Conservation (phyloP, 1,284 basidiomycete species). For the Cryptococcus sp. region DNA sequence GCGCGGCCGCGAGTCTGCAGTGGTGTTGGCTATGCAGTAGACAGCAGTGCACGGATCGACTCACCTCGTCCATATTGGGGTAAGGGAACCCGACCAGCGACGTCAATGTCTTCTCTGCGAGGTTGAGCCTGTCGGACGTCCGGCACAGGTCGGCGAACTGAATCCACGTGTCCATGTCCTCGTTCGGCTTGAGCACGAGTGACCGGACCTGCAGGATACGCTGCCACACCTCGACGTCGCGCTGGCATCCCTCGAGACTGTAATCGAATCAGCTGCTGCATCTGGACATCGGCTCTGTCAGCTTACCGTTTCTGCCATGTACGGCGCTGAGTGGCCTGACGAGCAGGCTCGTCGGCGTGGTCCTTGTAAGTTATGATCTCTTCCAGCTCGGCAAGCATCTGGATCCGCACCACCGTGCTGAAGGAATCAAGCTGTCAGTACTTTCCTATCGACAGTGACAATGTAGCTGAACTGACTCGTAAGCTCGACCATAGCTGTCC, state of each 20-base stretch:
- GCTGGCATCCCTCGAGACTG: conserved; percentile 91
- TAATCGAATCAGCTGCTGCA: conserved; percentile 14
- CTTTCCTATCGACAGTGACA: conserved; percentile 1
- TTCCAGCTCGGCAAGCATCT: conserved; percentile 97
- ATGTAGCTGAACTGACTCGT: conserved; percentile 64
- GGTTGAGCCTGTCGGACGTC: conserved; percentile 75
- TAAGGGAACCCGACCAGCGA: conserved; percentile 69
- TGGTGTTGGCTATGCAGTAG: conserved; percentile 1
- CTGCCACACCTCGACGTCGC: conserved; percentile 99
- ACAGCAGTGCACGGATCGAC: neutral
- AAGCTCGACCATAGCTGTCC: conserved; percentile 93
- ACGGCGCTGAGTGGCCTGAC: conserved; percentile 77
- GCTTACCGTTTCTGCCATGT: conserved; percentile 90
- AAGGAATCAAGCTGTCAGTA: too few species aligned
- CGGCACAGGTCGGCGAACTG: conserved; percentile 85
- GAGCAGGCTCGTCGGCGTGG: conserved; percentile 86
- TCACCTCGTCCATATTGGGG: conserved; percentile 39
- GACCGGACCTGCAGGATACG: conserved; percentile 94
- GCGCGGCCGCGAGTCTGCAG: conserved; percentile 63
- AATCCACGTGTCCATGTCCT: conserved; percentile 97
- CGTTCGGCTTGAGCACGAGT: conserved; percentile 86
- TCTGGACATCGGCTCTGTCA: neutral
- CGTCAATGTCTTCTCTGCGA: conserved; percentile 97
- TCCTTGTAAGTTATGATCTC: conserved; percentile 98
- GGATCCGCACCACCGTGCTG: conserved; percentile 93